Evolutionary conservation across 1,284 basidiomycete genomes (phyloP).

Genomic region (Fomitiporia mediterranea): DNA sequence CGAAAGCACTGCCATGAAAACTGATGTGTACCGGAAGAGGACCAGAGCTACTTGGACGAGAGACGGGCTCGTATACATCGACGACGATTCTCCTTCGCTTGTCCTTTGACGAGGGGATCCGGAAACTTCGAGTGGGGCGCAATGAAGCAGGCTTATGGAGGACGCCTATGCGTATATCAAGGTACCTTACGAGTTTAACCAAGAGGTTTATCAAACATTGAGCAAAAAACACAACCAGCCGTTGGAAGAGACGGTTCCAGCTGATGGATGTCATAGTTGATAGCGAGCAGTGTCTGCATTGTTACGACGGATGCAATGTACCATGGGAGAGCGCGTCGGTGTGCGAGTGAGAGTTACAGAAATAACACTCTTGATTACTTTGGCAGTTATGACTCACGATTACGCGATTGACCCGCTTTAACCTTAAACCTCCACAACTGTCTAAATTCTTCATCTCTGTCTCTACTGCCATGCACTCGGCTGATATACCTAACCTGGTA

Average conservation of each 20-base stretch:
- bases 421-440: too few species aligned
- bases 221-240: not conserved
- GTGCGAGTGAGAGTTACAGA: not conserved
- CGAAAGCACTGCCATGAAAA: constrained; percentile 19
- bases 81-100: constrained; percentile 14
- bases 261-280: not conserved
- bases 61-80: constrained; percentile 18
- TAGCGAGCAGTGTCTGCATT: too few species aligned
- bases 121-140: constrained; percentile 6
- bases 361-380: not conserved
- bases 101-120: constrained; percentile 3
- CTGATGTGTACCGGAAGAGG: constrained; percentile 20
- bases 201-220: not conserved
- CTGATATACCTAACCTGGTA: too few species aligned
- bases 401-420: too few species aligned
- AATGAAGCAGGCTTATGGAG: constrained; percentile 13
- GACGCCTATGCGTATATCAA: constrained; percentile 10
- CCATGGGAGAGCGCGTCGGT: not conserved
- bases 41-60: not conserved
- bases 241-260: not conserved
- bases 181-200: not conserved
- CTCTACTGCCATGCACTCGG: too few species aligned
- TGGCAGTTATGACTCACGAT: not conserved
- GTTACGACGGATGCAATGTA: not conserved
- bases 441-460: too few species aligned